Evolutionary conservation across 129 eudicot genomes (phyloP), one percentile per base, ranked within the genome.

Genomic region (Solidago caesia): DNA sequence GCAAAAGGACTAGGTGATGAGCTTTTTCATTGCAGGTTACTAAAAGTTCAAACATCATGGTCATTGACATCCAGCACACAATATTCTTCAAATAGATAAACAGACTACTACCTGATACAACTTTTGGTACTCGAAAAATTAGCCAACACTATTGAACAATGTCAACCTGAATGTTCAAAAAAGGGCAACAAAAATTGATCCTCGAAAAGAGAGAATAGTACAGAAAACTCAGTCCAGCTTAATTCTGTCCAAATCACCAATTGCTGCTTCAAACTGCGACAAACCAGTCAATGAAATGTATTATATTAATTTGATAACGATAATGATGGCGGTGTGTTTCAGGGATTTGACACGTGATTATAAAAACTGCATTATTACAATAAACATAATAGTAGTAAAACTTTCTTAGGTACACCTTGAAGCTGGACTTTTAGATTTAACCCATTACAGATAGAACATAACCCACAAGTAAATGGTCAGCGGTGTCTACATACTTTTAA

Each of bases 191-290:
- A 49, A 66, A 74, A 33, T 29, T 47, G 21, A 8, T 71, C 81
- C 44, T 43, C 27, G 29, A 27, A 25, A 44, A 8, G 49, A 14
- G 67, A 12, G 44, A 63, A 2, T 6, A 39, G 5, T 33, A 33
- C 39, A 33, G 16, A 58, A 69, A 48, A 55, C 78, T 85, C 83
- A 85, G 69, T 94, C 97, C 77, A 94, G 82, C 85, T 87, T 91
- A 71, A 89, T 81, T 83, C 93, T 76, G 84, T 90, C 98, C 86
- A 94, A 70, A 4, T 94, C 93, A 1, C 81, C 83, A 68, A 94
- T 90, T 74, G 85, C 64, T 48, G 88, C 96, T 84, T 94, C 99
- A 72, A 91, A 91, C 99, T 91, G 96, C 83, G 84, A 21, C 63
- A 27, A 53, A 51, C 41, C 5, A 55, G 33, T 65, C n/a, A 66